Conservation (phyloP, 2,329 filamentous ascomycete genomes). For the Domatiomyces catenatus region DNA sequence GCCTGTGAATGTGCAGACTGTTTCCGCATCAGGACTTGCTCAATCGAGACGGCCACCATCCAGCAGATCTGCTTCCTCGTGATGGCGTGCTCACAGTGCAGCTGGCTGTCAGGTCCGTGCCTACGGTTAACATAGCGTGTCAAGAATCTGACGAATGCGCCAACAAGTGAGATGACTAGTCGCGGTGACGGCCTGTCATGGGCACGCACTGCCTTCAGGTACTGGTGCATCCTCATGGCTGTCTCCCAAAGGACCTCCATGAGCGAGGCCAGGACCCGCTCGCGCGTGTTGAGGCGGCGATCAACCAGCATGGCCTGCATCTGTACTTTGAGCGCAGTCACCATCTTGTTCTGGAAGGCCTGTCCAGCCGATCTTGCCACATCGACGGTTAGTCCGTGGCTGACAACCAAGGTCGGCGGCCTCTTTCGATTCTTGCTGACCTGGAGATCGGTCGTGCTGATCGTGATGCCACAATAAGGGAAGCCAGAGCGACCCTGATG, state of each 20-base stretch:
- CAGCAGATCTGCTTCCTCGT: slow-evolving; percentile 45
- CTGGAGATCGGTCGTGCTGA: slow-evolving; percentile 60
- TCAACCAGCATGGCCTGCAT: slow-evolving; percentile 74
- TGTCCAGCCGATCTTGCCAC: slow-evolving; percentile 55
- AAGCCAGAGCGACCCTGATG: slow-evolving; percentile 41
- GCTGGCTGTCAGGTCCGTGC: slow-evolving; percentile 45
- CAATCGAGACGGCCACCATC: slow-evolving; percentile 56
- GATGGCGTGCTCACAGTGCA: slow-evolving; percentile 43
- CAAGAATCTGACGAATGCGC: slow-evolving; percentile 37
- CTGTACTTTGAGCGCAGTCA: slow-evolving; percentile 66
- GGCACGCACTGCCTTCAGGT: slow-evolving; percentile 43
- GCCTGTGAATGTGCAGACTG: slow-evolving; percentile 54
- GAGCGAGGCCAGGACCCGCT: slow-evolving; percentile 58
- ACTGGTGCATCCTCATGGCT: slow-evolving; percentile 56
- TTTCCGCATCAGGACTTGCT: slow-evolving; percentile 49
- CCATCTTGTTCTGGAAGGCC: slow-evolving; percentile 63
- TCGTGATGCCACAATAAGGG: slow-evolving; percentile 73
- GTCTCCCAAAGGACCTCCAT: slow-evolving; percentile 60
- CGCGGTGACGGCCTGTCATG: slow-evolving; percentile 40
- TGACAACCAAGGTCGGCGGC: slow-evolving; percentile 38
- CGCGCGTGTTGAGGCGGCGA: slow-evolving; percentile 55
- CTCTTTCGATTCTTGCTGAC: slow-evolving; percentile 53
- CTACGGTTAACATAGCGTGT: neutral
- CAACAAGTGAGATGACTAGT: slow-evolving; percentile 52
- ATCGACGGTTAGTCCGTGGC: slow-evolving; percentile 66